These are phyloP conservation scores for Gracilaria vermiculophylla DNA, from an alignment of 23 red algal genomes.

Conservation along the genomic window DNA sequence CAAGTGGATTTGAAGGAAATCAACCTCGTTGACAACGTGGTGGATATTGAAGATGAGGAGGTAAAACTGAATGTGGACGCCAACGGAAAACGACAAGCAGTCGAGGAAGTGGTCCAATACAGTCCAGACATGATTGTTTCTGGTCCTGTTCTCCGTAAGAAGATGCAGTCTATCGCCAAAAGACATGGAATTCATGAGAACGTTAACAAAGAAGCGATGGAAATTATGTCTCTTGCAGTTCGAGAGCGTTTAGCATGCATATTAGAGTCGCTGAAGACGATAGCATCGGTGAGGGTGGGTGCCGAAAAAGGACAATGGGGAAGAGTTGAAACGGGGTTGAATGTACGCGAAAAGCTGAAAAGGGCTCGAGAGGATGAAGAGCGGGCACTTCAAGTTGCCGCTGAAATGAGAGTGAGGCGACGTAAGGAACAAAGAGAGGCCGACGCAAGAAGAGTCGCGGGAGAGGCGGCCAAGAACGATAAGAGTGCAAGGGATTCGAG, in stretches of 20 bases:
- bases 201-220: constrained; percentile 49
- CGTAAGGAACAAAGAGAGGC: constrained; percentile 34
- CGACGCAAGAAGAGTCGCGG: constrained; percentile 34
- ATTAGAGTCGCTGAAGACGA: constrained; percentile 23
- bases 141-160: constrained; percentile 26
- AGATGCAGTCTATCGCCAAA: constrained; percentile 34
- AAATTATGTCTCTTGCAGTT: constrained; percentile 60
- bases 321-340: constrained; percentile 14
- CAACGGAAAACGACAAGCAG: neutral
- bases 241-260: constrained; percentile 28
- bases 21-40: constrained; percentile 50
- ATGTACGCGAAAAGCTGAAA: constrained; percentile 27
- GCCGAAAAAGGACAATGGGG: constrained; percentile 40
- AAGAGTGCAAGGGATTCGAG: constrained; percentile 54
- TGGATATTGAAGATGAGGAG: constrained; percentile 64
- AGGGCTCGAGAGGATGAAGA: constrained; percentile 55
- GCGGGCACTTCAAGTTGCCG: constrained; percentile 20
- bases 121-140: constrained; percentile 37
- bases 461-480: constrained; percentile 39
- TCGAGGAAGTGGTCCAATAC: constrained; percentile 20
- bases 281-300: constrained; percentile 22
- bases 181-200: constrained; percentile 6
- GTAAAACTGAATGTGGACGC: constrained; percentile 33
- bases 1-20: constrained; percentile 50
- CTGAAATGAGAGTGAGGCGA: constrained; percentile 50